Conservation (phyloP, 495 filamentous ascomycete species). For the Tuber borchii region DNA sequence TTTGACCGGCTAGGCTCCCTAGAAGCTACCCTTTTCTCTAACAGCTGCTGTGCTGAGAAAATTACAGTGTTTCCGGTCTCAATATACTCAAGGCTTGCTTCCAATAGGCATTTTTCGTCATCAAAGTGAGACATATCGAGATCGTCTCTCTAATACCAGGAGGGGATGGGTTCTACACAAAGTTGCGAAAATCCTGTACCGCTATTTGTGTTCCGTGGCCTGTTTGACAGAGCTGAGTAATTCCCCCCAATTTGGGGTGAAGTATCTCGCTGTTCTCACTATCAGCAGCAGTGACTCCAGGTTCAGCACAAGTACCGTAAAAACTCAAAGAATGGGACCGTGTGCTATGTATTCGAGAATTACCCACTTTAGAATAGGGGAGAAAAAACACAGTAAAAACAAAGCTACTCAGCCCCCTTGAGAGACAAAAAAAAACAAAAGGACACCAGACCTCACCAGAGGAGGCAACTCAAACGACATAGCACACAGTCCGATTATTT, state of each 20-base stretch:
- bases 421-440: too few species aligned
- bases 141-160: not conserved
- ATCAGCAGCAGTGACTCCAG: not conserved
- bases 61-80: not conserved
- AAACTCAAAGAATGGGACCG: too few species aligned
- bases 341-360: too few species aligned
- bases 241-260: slow-evolving; percentile 7
- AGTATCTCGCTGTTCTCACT: slow-evolving; percentile 7
- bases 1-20: not conserved
- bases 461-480: too few species aligned
- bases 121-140: not conserved
- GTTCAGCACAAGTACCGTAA: slow-evolving; percentile 16
- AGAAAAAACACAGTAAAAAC: too few species aligned
- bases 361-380: too few species aligned
- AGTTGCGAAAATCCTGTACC: slow-evolving; percentile 4
- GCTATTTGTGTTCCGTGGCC: not conserved
- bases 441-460: too few species aligned
- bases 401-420: too few species aligned
- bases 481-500: too few species aligned
- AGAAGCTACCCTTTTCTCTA: not conserved
- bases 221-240: not conserved
- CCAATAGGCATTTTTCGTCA: slow-evolving; percentile 3
- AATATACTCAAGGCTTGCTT: not conserved
- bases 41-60: not conserved
- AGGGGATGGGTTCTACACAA: not conserved